Evolutionary conservation across 306 rosid species (phyloP), one percentile per base, ranked within the genome.

Genomic region (Urtica urens): DNA sequence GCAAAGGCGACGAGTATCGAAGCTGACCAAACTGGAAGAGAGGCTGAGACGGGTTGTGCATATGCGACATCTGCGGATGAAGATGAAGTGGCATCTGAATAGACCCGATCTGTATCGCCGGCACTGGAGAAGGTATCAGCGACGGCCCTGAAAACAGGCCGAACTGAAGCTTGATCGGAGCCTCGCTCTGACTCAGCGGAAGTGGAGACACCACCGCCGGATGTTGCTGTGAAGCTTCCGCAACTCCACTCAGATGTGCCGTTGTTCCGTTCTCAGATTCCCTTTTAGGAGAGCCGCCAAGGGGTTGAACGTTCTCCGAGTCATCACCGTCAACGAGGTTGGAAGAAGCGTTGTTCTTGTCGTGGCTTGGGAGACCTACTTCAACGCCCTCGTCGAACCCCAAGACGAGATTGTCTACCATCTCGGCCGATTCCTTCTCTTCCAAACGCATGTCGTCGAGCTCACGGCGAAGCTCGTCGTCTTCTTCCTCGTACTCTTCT

Each of bases 81-180:
- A 90, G 59, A 72, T 78, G 95, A 61, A 90, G 74, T 60, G 97
- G 97, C 97, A 90, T 90, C 82, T 84, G 97, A 68, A 90, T 90
- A 64, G 95, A 84, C 49, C 97, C 97, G 53, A 90, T 90, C 60
- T 90, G 97, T 51, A 90, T 90, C 39, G 97, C 90, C 41, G 97
- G 90, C 27, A 90, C 77, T 0, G 95, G 97, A 44, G 97, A 84
- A 28, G 95, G 95, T 65, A 90, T 90, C 73, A 90, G 58, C 49
- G 97, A 83, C 21, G 97, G 97, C 60, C 97, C 90, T 20, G 97
- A 81, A 70, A 90, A 90, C 57, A 90, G 79, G 63, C 97, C 97
- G 71, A 90, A 90, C 63, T 88, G 97, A 66, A 88, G 97, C 70
- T 84, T 84, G 45, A 81, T 66, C 33, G 97, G 87, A 9, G 73